phyloP scores from a whole-genome alignment of 768 basidiomycete genomes.

The Pleurotus salmoneostramineus region DNA sequence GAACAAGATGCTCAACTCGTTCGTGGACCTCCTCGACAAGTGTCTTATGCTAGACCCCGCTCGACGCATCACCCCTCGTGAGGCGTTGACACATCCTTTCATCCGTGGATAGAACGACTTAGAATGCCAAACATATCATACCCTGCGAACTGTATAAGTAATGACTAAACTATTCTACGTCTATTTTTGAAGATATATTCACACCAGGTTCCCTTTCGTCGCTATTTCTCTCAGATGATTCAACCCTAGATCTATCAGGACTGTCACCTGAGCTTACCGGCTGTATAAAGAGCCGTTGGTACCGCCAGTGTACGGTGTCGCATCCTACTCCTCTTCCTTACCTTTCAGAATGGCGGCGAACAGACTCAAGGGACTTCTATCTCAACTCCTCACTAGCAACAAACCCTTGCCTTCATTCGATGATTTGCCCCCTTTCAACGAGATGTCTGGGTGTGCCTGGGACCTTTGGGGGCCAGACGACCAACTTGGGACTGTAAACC shows the following conservation, averaged over 20 bases:
- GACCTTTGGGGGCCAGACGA: constrained; percentile 63
- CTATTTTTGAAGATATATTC: background rate
- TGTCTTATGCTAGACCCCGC: constrained; percentile 85
- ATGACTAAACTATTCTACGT: background rate
- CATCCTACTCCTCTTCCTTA: background rate
- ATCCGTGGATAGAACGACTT: constrained; percentile 45
- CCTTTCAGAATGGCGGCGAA: constrained; percentile 22
- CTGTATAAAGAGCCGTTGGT: too few species aligned
- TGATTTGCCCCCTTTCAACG: constrained; percentile 43
- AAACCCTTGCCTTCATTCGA: constrained; percentile 27
- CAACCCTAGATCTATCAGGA: background rate
- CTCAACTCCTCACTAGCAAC: constrained; percentile 18
- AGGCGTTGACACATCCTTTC: constrained; percentile 86
- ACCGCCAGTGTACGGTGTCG: background rate
- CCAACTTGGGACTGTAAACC: constrained; percentile 63
- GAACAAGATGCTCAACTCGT: constrained; percentile 68
- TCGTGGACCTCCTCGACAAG: constrained; percentile 90
- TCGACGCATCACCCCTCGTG: constrained; percentile 84
- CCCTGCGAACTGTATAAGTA: constrained; percentile 1
- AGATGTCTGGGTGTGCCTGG: constrained; percentile 64
- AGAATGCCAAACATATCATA: background rate
- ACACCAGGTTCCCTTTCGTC: background rate
- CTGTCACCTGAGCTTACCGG: background rate
- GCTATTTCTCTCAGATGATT: background rate
- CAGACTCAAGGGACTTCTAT: constrained; percentile 23